Conservation (phyloP, 352 stramenopile genomes). For the Salisapilia sapeloensis region DNA sequence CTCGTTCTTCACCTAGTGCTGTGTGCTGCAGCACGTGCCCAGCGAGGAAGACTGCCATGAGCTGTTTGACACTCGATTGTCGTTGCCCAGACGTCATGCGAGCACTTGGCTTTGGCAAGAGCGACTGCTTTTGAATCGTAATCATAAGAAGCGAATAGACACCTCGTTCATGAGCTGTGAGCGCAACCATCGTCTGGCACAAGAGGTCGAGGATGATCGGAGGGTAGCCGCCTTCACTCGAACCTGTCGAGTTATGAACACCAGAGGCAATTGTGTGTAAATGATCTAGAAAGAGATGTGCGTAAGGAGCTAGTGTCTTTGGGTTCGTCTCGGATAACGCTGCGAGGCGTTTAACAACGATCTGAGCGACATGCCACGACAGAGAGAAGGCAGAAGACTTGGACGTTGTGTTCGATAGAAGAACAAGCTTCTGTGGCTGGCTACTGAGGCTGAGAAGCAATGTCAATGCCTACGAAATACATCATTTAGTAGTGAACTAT, state of each 20-base stretch:
- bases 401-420: conserved; percentile 1
- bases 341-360: conserved; percentile 24
- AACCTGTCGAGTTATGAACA: conserved; percentile 7
- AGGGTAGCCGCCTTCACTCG: conserved; percentile 19
- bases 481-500: too few species aligned
- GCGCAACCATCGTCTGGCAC: conserved; percentile 44
- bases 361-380: conserved; percentile 48
- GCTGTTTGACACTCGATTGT: conserved; percentile 27
- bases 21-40: conserved; percentile 40
- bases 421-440: conserved; percentile 36
- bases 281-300: conserved; percentile 66
- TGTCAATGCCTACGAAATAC: conserved; percentile 41
- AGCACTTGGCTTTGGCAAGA: conserved; percentile 2
- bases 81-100: neutral
- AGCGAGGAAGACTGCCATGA: conserved; percentile 65
- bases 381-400: conserved; percentile 1
- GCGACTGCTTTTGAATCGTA: conserved; percentile 63
- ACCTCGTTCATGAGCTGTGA: conserved; percentile 44
- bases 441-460: conserved; percentile 51
- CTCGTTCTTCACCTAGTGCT: conserved; percentile 24
- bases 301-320: conserved; percentile 22
- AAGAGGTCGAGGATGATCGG: conserved; percentile 41
- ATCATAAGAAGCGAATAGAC: conserved; percentile 70
- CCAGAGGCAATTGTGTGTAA: conserved; percentile 43
- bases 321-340: conserved; percentile 19